Evolutionary conservation across 805 yeast genomes (phyloP).

Genomic region (Candida sithepensis): DNA sequence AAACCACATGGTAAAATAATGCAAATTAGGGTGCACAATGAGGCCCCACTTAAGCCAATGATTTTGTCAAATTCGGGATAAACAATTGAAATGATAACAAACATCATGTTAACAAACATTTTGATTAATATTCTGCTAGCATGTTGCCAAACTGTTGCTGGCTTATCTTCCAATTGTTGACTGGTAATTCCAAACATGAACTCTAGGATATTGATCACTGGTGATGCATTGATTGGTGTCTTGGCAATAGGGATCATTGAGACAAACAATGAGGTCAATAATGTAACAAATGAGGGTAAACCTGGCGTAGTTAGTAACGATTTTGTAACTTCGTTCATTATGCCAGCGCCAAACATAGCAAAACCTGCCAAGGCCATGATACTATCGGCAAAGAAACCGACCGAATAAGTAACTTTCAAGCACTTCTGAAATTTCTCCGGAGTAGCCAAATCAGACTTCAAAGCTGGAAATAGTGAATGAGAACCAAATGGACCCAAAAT

Average conservation of each 20-base stretch:
- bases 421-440: conserved; percentile 56
- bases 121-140: conserved; percentile 30
- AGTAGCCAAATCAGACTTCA: conserved; percentile 71
- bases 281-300: conserved; percentile 59
- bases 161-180: conserved; percentile 21
- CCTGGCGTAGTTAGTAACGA: conserved; percentile 63
- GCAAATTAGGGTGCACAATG: conserved; percentile 77
- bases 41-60: conserved; percentile 81
- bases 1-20: conserved; percentile 75
- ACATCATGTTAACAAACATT: conserved; percentile 53
- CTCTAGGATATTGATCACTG: conserved; percentile 77
- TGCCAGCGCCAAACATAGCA: conserved; percentile 73
- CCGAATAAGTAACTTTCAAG: conserved; percentile 51
- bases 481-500: conserved; percentile 82
- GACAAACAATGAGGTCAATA: conserved; percentile 61
- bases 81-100: conserved; percentile 62
- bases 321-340: conserved; percentile 74
- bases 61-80: conserved; percentile 84
- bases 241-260: conserved; percentile 82
- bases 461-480: conserved; percentile 77
- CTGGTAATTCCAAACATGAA: conserved; percentile 31
- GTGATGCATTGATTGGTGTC: conserved; percentile 82
- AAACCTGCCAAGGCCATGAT: conserved; percentile 64
- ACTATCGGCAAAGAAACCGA: conserved; percentile 57
- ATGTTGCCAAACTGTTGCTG: conserved; percentile 10